Evolutionary conservation across 805 yeast species (phyloP), one percentile per base, ranked within the genome.

Genomic region (Wilhelminamyces savonicus): DNA sequence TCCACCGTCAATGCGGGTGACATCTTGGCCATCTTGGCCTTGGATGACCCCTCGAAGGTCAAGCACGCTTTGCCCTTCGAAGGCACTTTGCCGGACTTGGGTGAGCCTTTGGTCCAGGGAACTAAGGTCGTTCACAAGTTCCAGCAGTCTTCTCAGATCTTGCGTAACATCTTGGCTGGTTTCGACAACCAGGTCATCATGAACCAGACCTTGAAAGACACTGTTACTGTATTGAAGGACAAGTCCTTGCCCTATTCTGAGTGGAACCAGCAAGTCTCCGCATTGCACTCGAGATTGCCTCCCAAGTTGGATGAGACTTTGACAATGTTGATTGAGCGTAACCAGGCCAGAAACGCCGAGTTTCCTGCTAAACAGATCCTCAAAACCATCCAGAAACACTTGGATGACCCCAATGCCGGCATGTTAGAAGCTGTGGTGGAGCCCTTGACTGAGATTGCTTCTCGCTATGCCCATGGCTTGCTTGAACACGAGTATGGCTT

Each of bases 1-100:
- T 82, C 97, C n/a, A 86, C 94, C 16, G 82, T 92, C 35, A 76
- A 76, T 46, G 97, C 97, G 28, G 98, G 98, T 64, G 98, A 92
- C 52, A 90, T 94, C 37, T 74, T 92, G 54, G 98, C 97, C 15
- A 90, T 92, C 37, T 70, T 92, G 44, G 80, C 97, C 12, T 68
- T 92, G 33, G 99, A 94, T 52, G 98, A 92, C 55, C 97, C 97
- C 35, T 79, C 95, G 4, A 87, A 86, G 64, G 98, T 92, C 30
- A 90, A 90, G 59, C 98, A 88, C 50, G 98, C 99, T 25, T 65
- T 80, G 54, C 95, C 97, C 30, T 92, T 75, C 48, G 95, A 87
- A 56, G 97, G 96, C 29, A 86, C 94, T 50, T 66, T 94, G 43
- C 97, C 96, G 10, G 86, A 78, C 22, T 65, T 79, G 40, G 98